Base-by-base conservation (phyloP, 1,284 basidiomycete species). In the Melampsora larici-populina region DNA sequence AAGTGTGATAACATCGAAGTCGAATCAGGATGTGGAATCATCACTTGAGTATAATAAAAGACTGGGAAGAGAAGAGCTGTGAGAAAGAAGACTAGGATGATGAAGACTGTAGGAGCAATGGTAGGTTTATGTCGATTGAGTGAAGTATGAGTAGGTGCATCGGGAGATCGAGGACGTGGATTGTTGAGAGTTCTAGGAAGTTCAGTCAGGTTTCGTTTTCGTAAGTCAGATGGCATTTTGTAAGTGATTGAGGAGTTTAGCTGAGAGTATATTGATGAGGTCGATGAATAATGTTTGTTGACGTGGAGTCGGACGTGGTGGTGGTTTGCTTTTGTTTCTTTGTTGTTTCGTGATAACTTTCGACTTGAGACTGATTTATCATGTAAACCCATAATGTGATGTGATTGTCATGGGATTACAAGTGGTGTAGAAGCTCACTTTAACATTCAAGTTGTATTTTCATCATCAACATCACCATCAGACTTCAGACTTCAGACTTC, bases 21-120 rank as follows among this genome's bases (percentile, higher is more conserved):
- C 1, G 74, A 77, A 46, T 63, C 55, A 8, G 74, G 74, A 26
- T 77, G 29, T 1, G 74, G 74, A 7, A 77, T 63, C 74, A 77
- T 77, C 2, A 77, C 66, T 58, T 77, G 74, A 33, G 74, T 77
- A 48, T 77, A 77, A 43, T 69, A 77, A 26, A 77, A 77, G 4
- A 77, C n/a, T 3, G 74, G 74, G 8, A 77, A 62, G 17, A 77
- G 66, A n/a, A 65, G 46, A 36, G 66, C 43, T n/a, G 55, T 69
- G 49, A 68, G 33, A 40, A 46, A 33, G 72, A 75, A 33, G 49
- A 75, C 58, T 2, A 77, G 29, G 24, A 62, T 24, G 36, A 68
- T 58, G 66, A 77, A 69, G 66, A 77, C 18, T 33, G 66, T 77
- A 21, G 74, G 74, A 21, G 66, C 66, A 13, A 77, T 77, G 24